Percentiles rank a stretch among this genome's conserved stretches.
Conservation (phyloP, 228 moss, liverwort and hornwort species). For the Sphagnum magellanicum region DNA sequence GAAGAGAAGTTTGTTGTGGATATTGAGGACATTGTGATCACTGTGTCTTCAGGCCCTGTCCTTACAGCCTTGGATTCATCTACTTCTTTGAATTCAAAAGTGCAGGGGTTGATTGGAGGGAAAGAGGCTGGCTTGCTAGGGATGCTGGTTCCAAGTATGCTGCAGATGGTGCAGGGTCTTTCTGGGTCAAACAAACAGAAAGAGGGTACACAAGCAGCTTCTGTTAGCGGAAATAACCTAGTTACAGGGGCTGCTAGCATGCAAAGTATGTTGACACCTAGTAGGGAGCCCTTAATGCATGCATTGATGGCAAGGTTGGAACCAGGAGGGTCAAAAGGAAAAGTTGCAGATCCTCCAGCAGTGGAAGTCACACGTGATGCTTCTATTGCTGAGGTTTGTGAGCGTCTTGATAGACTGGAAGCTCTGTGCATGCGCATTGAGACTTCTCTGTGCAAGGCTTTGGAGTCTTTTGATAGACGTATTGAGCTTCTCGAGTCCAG, state of each 20-base stretch:
- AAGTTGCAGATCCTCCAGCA: neutral
- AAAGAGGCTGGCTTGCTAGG: conserved; percentile 33
- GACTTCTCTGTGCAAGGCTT: conserved; percentile 39
- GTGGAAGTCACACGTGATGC: conserved; percentile 20
- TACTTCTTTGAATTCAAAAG: conserved; percentile 8
- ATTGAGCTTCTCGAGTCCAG: conserved; percentile 41
- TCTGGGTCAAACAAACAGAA: conserved; percentile 41
- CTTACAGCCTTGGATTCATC: conserved; percentile 14
- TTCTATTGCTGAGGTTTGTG: conserved; percentile 33
- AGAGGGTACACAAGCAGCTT: conserved; percentile 11
- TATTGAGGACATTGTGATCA: conserved; percentile 42
- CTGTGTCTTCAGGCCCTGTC: conserved; percentile 44
- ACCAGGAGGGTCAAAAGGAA: conserved; percentile 10
- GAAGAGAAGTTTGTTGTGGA: conserved; percentile 60
- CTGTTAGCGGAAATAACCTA: conserved; percentile 10
- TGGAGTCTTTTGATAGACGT: conserved; percentile 73
- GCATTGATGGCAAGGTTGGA: conserved; percentile 16
- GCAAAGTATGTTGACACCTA: conserved; percentile 2
- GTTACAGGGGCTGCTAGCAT: conserved; percentile 9
- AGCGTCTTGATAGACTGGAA: conserved; percentile 66
- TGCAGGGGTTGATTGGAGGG: conserved; percentile 12
- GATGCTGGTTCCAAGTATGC: conserved; percentile 62
- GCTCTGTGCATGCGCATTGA: conserved; percentile 68
- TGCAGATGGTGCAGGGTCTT: conserved; percentile 71
- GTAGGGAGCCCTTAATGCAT: conserved; percentile 21